Evolutionary conservation across 2,329 filamentous ascomycete genomes (phyloP).

Genomic region (Aotearoamyces nothofagi): DNA sequence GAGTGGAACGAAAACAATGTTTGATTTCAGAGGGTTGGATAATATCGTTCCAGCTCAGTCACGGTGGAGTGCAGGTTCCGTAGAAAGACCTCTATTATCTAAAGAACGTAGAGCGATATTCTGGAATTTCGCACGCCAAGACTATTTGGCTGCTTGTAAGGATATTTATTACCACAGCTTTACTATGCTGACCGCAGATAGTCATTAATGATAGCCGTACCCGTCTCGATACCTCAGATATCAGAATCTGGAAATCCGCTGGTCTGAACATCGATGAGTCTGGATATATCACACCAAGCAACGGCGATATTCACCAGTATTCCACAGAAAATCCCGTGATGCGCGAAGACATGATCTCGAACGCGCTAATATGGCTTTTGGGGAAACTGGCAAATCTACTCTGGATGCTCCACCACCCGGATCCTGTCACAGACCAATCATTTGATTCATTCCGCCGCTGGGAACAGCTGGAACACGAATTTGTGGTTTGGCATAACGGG

Average conservation of each 20-base stretch:
- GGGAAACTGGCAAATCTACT: slow-evolving; percentile 52
- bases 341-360: slow-evolving; percentile 47
- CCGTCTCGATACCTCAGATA: slow-evolving; percentile 43
- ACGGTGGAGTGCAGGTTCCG: slow-evolving; percentile 15
- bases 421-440: too few relatives aligned
- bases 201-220: slow-evolving; percentile 46
- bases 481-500: slow-evolving; percentile 42
- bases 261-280: slow-evolving; percentile 40
- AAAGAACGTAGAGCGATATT: slow-evolving; percentile 43
- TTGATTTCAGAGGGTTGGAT: slow-evolving; percentile 36
- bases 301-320: slow-evolving; percentile 23
- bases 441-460: too few relatives aligned
- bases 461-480: slow-evolving; percentile 36
- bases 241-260: slow-evolving; percentile 48
- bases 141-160: slow-evolving; percentile 50
- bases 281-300: slow-evolving; percentile 32
- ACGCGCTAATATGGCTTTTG: slow-evolving; percentile 49
- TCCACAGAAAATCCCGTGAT: slow-evolving; percentile 30
- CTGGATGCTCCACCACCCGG: too few relatives aligned
- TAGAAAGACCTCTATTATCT: slow-evolving; percentile 24
- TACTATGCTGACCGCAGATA: slow-evolving; percentile 6
- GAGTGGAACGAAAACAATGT: slow-evolving; percentile 47
- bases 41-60: slow-evolving; percentile 27
- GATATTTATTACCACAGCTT: slow-evolving; percentile 33
- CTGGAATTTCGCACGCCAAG: slow-evolving; percentile 53